Conservation (phyloP, 169 alveolate genomes). For the Plasmodium fragile region DNA sequence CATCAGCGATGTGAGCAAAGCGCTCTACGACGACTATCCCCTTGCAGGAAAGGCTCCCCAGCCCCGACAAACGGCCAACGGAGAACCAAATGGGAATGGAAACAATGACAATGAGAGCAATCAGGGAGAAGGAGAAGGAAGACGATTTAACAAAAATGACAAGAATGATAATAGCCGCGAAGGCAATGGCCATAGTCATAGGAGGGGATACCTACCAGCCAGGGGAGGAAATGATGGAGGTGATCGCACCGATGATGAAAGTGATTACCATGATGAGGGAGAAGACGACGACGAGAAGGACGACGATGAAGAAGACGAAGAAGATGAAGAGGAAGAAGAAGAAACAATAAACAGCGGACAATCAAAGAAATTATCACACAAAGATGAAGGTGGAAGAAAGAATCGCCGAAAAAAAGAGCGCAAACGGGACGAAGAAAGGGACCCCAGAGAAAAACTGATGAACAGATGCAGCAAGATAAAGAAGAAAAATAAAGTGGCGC, state of each 20-base stretch:
- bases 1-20: neutral
- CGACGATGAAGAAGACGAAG: neutral
- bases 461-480: neutral
- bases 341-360: neutral
- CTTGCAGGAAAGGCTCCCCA: neutral
- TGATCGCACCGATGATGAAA: slow-evolving; percentile 20
- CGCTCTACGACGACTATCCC: neutral
- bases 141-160: neutral
- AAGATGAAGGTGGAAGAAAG: neutral
- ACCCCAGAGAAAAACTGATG: neutral
- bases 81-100: neutral
- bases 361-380: neutral
- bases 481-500: slow-evolving; percentile 20
- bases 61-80: neutral
- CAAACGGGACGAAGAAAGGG: slow-evolving; percentile 2
- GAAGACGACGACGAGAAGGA: slow-evolving; percentile 57
- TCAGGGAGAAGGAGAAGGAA: neutral
- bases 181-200: slow-evolving; percentile 7
- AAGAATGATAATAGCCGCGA: neutral
- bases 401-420: neutral
- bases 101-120: neutral
- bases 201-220: neutral
- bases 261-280: slow-evolving; percentile 27
- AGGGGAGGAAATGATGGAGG: slow-evolving; percentile 4
- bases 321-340: neutral